Conservation (phyloP, 148 eudicot species). For the Mesembryanthemum crystallinum region DNA sequence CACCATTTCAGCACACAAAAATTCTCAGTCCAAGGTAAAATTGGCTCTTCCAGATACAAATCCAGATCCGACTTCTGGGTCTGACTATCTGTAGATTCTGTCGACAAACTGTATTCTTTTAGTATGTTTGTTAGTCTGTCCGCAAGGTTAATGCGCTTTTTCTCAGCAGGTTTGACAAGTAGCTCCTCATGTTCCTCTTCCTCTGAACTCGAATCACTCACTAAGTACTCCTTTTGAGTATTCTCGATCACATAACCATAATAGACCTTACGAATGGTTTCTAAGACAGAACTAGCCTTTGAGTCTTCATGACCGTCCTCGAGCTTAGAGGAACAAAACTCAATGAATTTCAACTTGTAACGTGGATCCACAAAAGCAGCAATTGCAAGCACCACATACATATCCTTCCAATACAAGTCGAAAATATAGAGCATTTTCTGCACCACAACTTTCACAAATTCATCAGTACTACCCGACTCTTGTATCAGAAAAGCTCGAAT, state of each 20-base stretch:
- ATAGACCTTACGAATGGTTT: constrained; percentile 21
- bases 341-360: constrained; percentile 26
- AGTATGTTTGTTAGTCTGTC: constrained; percentile 10
- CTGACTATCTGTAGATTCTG: constrained; percentile 14
- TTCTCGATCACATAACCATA: constrained; percentile 12
- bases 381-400: constrained; percentile 21
- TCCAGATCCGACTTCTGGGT: constrained; percentile 32
- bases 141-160: neutral
- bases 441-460: constrained; percentile 16
- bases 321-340: constrained; percentile 8
- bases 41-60: constrained; percentile 30
- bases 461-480: constrained; percentile 16
- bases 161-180: neutral
- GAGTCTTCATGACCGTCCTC: neutral
- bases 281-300: constrained; percentile 4
- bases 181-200: neutral
- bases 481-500: constrained; percentile 15
- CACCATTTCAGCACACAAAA: constrained; percentile 30
- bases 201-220: constrained; percentile 12
- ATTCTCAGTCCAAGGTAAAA: constrained; percentile 24
- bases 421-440: constrained; percentile 26
- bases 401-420: constrained; percentile 21
- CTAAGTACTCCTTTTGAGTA: neutral
- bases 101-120: neutral
- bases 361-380: constrained; percentile 34